Evolutionary conservation across 352 stramenopile genomes (phyloP).

Genomic region (Blastocystis sp.): DNA sequence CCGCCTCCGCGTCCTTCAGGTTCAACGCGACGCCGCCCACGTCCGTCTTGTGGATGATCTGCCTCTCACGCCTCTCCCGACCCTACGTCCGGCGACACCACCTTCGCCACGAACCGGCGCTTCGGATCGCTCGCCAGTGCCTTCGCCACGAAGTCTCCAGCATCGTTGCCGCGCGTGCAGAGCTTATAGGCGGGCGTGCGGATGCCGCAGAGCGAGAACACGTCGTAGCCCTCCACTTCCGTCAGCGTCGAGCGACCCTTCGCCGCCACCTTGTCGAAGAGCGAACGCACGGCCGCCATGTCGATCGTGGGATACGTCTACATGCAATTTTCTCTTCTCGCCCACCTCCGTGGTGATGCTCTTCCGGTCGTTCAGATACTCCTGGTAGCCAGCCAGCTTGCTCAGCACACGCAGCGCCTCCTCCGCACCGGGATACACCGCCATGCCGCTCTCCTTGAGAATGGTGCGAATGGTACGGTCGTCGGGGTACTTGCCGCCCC

Average conservation of each 20-base stretch:
- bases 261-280: conserved; percentile 8
- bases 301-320: conserved; percentile 15
- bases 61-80: not conserved
- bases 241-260: conserved; percentile 28
- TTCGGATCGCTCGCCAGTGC: not conserved
- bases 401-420: conserved; percentile 13
- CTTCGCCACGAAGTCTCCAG: conserved; percentile 22
- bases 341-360: not conserved
- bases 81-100: conserved; percentile 31
- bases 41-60: conserved; percentile 54
- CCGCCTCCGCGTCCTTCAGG: conserved; percentile 28
- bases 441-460: conserved; percentile 28
- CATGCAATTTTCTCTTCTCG: not conserved
- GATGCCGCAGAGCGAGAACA: conserved; percentile 31
- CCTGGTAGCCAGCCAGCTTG: conserved; percentile 22
- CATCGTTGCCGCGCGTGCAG: not conserved
- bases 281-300: not conserved
- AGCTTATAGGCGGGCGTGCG: conserved; percentile 11
- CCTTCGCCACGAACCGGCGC: conserved; percentile 22
- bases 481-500: conserved; percentile 10
- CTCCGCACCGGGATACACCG: not conserved
- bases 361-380: conserved; percentile 16
- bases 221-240: conserved; percentile 35
- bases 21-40: conserved; percentile 45
- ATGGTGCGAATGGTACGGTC: conserved; percentile 32